Base-by-base conservation (phyloP, 257 asterid species). In the Solanum pennellii region DNA sequence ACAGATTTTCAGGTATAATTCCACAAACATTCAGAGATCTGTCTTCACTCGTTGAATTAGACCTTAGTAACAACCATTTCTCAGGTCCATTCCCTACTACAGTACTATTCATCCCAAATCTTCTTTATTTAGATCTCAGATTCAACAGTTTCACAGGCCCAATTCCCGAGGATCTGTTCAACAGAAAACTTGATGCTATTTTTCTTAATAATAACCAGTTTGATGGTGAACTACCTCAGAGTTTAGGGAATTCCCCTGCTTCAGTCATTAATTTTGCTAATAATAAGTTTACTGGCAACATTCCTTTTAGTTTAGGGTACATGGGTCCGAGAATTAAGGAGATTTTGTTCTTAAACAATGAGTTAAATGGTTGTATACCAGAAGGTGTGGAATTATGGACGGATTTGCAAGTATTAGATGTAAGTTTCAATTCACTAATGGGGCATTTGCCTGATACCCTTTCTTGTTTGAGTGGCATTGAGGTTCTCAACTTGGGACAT, bases 311-410 rank as follows among this genome's bases (percentile, higher is more conserved):
- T 68, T 88, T 95, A 37, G 90, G 96, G 9, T 95, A 95, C 91
- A 86, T 90, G 93, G 95, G 96, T 75, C 68, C 89, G 3, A 91
- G 90, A 2, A 89, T 94, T 1, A 94, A 90, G 88, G 99, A 96
- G 85, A 95, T 96, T 12, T 52, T 96, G 88, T 91, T 96, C 92
- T 90, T 95, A 45, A 94, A 94, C 90, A 96, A 96, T 76, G 94
- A 91, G 71, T 87, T 96, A 37, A 94, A 96, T 3, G 99, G 99
- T n/a, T 96, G 99, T 85, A 89, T 96, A 20, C 99, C 98, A 0
- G 94, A 96, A 71, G 98, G 96, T 1, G 89, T 96, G 39, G 98
- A 98, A 7, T 45, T 93, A 91, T 96, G 99, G 99, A 87, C 91
- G 1, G 98, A 93, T 89, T 83, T 96, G 85, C 95, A 95, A 71